A percentile compares a stretch with the other conserved stretches of the same genome.
These are phyloP conservation scores for Aureobasidium sp. DNA, from an alignment of 2,329 filamentous ascomycete genomes.

Conservation along the genomic window DNA sequence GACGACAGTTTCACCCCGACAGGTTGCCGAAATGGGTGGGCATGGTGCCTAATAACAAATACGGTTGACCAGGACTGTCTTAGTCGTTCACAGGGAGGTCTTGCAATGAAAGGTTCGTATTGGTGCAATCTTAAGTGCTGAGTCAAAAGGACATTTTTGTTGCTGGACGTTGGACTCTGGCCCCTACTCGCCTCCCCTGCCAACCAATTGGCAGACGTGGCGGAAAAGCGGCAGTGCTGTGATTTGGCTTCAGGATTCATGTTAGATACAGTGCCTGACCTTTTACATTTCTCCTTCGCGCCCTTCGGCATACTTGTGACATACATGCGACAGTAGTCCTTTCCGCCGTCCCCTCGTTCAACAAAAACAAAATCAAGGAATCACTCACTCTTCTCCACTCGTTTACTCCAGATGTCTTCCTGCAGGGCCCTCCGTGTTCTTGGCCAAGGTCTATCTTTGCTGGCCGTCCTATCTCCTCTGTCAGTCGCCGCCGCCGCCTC, in stretches of 20 bases:
- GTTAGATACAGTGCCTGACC: conserved; percentile 10
- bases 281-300: conserved; percentile 1
- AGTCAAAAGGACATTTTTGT: neutral
- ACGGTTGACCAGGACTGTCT: conserved; percentile 1
- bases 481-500: neutral
- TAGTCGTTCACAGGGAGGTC: neutral
- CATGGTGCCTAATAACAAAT: neutral
- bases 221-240: conserved; percentile 7
- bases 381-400: conserved; percentile 5
- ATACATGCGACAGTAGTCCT: conserved; percentile 12
- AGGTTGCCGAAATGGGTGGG: neutral
- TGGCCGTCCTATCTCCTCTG: conserved; percentile 3
- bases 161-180: conserved; percentile 8
- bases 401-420: conserved; percentile 13
- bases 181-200: conserved; percentile 3
- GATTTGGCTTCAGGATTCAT: conserved; percentile 4
- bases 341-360: conserved; percentile 4
- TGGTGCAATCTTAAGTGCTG: conserved; percentile 4
- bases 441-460: conserved; percentile 7
- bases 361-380: conserved; percentile 10
- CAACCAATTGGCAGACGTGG: neutral
- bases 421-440: conserved; percentile 8
- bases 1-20: neutral
- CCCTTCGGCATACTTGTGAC: conserved; percentile 9
- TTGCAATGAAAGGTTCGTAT: conserved; percentile 6